A percentile compares a stretch with the other conserved stretches of the same genome.
Conservation (phyloP, 805 yeast genomes). For the Kuraishia hungarica region DNA sequence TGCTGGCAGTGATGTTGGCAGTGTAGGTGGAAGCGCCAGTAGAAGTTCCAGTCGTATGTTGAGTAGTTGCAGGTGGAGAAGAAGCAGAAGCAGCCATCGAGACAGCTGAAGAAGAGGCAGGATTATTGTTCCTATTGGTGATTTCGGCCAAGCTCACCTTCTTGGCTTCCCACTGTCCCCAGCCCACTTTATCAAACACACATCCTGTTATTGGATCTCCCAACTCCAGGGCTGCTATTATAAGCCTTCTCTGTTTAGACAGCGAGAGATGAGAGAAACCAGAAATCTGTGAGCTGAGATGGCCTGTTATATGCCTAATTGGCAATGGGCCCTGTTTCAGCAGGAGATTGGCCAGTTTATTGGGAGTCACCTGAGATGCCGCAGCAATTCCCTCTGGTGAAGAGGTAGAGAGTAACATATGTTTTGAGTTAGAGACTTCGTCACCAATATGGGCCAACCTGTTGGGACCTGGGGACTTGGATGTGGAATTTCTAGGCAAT, state of each 20-base stretch:
- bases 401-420: slow-evolving; percentile 50
- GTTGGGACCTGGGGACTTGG: neutral
- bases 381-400: slow-evolving; percentile 86
- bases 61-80: neutral
- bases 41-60: slow-evolving; percentile 5
- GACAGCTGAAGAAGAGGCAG: neutral
- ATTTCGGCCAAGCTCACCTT: slow-evolving; percentile 2
- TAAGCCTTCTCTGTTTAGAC: slow-evolving; percentile 83
- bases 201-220: slow-evolving; percentile 54
- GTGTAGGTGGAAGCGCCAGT: slow-evolving; percentile 16
- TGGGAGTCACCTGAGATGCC: slow-evolving; percentile 77
- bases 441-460: neutral
- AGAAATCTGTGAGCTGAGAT: slow-evolving; percentile 63
- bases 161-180: slow-evolving; percentile 94
- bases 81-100: neutral
- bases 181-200: slow-evolving; percentile 86
- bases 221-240: slow-evolving; percentile 80
- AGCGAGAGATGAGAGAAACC: slow-evolving; percentile 74
- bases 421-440: slow-evolving; percentile 5
- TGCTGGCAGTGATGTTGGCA: slow-evolving; percentile 1
- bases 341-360: slow-evolving; percentile 61
- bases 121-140: slow-evolving; percentile 1
- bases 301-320: slow-evolving; percentile 80
- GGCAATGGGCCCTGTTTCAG: slow-evolving; percentile 79
- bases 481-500: neutral